Percentiles rank a stretch among this genome's conserved stretches.
Conservation (phyloP, 2,329 filamentous ascomycete genomes). For the Mycogone perniciosa region DNA sequence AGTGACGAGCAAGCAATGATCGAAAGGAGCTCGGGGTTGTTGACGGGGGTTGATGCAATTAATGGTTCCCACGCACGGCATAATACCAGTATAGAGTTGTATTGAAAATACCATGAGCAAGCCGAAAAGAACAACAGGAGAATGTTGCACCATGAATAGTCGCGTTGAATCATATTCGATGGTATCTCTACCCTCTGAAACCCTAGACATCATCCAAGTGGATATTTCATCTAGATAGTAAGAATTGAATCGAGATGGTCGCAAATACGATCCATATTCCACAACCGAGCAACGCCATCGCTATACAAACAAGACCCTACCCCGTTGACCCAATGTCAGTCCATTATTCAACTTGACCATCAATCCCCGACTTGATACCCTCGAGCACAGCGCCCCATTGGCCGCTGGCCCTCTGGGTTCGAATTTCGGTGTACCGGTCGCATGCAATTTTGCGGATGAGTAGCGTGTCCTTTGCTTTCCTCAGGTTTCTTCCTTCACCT, state of each 20-base stretch:
- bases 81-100: neutral
- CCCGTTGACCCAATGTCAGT: conserved; percentile 6
- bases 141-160: no score
- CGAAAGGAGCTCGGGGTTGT: neutral
- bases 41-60: no score
- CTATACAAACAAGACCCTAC: conserved; percentile 9
- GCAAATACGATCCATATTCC: neutral
- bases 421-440: conserved; percentile 48
- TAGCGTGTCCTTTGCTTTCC: conserved; percentile 64
- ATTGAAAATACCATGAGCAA: neutral
- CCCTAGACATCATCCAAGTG: no score
- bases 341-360: conserved; percentile 25
- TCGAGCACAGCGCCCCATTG: conserved; percentile 46
- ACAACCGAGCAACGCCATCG: conserved; percentile 12
- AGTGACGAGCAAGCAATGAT: neutral
- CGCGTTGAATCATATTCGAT: neutral
- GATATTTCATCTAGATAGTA: neutral
- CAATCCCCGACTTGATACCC: conserved; percentile 42
- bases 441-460: conserved; percentile 67
- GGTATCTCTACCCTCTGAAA: neutral
- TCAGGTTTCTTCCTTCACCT: conserved; percentile 58
- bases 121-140: no score
- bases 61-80: no score
- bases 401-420: conserved; percentile 37
- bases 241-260: neutral